Base-by-base conservation (phyloP, 345 rosid genomes). In the Arabidopsis suecica region DNA sequence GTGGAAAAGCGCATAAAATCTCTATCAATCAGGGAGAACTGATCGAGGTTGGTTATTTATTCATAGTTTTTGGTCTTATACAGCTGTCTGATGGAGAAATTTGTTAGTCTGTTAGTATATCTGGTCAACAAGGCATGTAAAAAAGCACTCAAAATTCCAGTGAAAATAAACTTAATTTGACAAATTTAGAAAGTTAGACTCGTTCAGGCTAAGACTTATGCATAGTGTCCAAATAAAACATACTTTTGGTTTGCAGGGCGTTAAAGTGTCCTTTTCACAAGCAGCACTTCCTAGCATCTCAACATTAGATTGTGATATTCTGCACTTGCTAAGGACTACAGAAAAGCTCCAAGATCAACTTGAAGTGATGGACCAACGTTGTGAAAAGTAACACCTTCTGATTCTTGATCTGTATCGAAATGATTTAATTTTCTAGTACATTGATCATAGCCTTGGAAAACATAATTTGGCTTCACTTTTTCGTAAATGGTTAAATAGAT, bases 261-360 rank as follows among this genome's bases (percentile, higher is more conserved):
- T 94, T 74, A 89, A 94, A 79, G 86, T 93, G 62, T 91, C 91
- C 51, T 80, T 93, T 42, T 81, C 91, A 28, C 53, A 85, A 30
- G 83, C 83, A 51, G 74, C 84, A 14, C 85, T 85, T 72, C 80
- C 91, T 20, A 38, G 73, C 37, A 36, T 86, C 74, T 84, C 97
- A 42, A 84, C 81, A 48, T 82, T 91, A 76, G 98, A 91, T 73
- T 82, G 69, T 64, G 93, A 94, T 48, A 65, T 87, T 71, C 84
- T 94, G 82, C 93, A 87, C 83, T 81, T 91, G 85, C 75, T 86
- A 66, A 87, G 88, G 85, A 89, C 95, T 11, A 82, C 83, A 58
- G 95, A 94, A 81, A 91, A 81, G 90, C 96, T 91, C 81, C 93
- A 88, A 73, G 84, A 88, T 45, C 97, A 88, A 80, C 88, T 94